Conservation (phyloP, 2,329 filamentous ascomycete genomes). For the Trichoderma sp. region DNA sequence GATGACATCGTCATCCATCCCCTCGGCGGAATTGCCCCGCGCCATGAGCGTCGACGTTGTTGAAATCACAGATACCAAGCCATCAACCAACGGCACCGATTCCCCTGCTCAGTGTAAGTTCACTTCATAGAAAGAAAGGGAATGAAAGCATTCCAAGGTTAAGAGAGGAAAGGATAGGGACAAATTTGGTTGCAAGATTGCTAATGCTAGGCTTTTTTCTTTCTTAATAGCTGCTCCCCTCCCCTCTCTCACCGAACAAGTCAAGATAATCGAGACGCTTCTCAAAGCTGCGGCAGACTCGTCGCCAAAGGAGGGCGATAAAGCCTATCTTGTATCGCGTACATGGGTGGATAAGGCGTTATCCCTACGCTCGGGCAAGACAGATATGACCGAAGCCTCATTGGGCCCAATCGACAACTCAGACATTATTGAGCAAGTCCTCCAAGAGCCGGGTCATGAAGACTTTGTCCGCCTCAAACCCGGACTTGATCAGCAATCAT, state of each 20-base stretch:
- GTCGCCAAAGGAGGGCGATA: slow-evolving; percentile 68
- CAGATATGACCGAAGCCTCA: slow-evolving; percentile 60
- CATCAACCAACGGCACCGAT: slow-evolving; percentile 26
- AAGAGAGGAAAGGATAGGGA: background rate
- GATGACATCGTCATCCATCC: slow-evolving; percentile 16
- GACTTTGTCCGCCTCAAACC: slow-evolving; percentile 74
- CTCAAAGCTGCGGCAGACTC: slow-evolving; percentile 53
- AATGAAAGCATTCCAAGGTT: background rate
- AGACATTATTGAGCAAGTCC: slow-evolving; percentile 69
- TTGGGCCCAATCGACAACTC: slow-evolving; percentile 87
- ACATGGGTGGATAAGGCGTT: slow-evolving; percentile 77
- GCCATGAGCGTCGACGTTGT: slow-evolving; percentile 47
- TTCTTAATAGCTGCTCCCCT: slow-evolving; percentile 30
- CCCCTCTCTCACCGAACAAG: slow-evolving; percentile 59
- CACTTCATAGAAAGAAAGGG: background rate
- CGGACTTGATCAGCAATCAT: slow-evolving; percentile 68
- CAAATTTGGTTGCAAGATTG: background rate
- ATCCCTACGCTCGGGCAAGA: slow-evolving; percentile 61
- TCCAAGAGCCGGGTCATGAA: slow-evolving; percentile 51
- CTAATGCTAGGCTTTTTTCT: background rate
- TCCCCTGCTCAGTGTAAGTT: slow-evolving; percentile 35
- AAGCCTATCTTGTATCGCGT: slow-evolving; percentile 75
- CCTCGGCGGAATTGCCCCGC: slow-evolving; percentile 34
- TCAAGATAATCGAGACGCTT: slow-evolving; percentile 69
- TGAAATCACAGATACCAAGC: slow-evolving; percentile 34